Evolutionary conservation across 2,329 filamentous ascomycete genomes (phyloP).

Genomic region (Sclerotinia glacialis): DNA sequence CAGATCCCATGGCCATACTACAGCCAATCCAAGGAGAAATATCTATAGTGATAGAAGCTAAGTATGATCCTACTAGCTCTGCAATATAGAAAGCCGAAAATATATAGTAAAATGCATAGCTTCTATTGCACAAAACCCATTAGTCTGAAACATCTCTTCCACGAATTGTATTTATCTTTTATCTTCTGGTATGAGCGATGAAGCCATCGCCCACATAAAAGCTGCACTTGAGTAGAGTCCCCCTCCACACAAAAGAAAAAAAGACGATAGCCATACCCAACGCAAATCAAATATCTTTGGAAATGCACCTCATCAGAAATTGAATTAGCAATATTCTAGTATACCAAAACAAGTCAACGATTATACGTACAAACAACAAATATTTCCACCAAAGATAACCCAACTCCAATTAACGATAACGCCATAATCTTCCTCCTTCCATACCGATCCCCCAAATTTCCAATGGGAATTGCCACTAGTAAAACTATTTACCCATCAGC

Average conservation of each 20-base stretch:
- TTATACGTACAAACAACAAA: conserved; percentile 36
- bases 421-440: conserved; percentile 35
- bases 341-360: neutral
- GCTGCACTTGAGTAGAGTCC: conserved; percentile 36
- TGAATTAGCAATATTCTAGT: neutral
- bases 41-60: conserved; percentile 35
- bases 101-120: conserved; percentile 38
- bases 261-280: conserved; percentile 37
- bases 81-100: conserved; percentile 39
- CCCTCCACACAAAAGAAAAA: conserved; percentile 36
- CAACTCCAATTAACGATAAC: conserved; percentile 33
- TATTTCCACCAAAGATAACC: conserved; percentile 30
- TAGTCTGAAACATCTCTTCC: neutral
- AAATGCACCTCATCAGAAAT: conserved; percentile 32
- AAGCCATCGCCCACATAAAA: conserved; percentile 40
- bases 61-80: conserved; percentile 35
- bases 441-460: conserved; percentile 35
- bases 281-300: conserved; percentile 32
- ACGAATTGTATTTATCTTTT: conserved; percentile 27
- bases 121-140: conserved; percentile 25
- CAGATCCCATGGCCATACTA: conserved; percentile 30
- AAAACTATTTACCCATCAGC: conserved; percentile 30
- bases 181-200: conserved; percentile 32
- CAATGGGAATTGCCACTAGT: conserved; percentile 37
- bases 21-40: conserved; percentile 39